Evolutionary conservation across 805 yeast genomes (phyloP).

Genomic region (Debaryomyces hansenii): DNA sequence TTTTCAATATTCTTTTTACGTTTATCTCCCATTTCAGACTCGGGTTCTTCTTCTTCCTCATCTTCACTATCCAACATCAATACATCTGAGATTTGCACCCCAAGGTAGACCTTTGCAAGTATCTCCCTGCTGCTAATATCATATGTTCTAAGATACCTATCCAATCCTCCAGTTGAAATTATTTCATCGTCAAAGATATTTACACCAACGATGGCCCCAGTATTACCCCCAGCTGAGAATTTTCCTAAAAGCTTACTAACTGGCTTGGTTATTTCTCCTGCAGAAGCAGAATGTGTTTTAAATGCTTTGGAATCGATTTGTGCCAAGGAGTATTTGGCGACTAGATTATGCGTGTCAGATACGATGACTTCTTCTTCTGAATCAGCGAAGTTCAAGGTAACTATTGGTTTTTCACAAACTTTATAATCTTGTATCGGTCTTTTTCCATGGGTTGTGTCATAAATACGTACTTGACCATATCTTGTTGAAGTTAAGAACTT

Average conservation of each 20-base stretch:
- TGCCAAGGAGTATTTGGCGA: constrained; percentile 50
- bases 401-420: constrained; percentile 54
- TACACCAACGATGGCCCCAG: constrained; percentile 77
- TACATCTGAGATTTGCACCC: constrained; percentile 64
- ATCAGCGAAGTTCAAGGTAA: constrained; percentile 39
- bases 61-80: constrained; percentile 50
- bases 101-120: constrained; percentile 71
- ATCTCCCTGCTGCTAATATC: constrained; percentile 59
- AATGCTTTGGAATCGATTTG: constrained; percentile 36
- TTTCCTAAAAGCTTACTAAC: constrained; percentile 63
- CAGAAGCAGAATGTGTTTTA: constrained; percentile 40
- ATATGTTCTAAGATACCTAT: constrained; percentile 80
- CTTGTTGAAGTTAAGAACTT: constrained; percentile 66
- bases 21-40: constrained; percentile 8
- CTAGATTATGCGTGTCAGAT: constrained; percentile 69
- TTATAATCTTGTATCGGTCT: constrained; percentile 64
- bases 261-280: constrained; percentile 45
- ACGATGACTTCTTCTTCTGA: constrained; percentile 49
- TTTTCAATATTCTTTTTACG: constrained; percentile 9
- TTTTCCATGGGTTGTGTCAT: constrained; percentile 66
- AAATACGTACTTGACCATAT: constrained; percentile 73
- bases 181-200: constrained; percentile 43
- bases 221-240: constrained; percentile 47
- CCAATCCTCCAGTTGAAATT: constrained; percentile 80
- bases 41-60: constrained; percentile 29